Evolutionary conservation across 1,284 basidiomycete species (phyloP), one percentile per base, ranked within the genome.

Genomic region (Trametes pubescens): DNA sequence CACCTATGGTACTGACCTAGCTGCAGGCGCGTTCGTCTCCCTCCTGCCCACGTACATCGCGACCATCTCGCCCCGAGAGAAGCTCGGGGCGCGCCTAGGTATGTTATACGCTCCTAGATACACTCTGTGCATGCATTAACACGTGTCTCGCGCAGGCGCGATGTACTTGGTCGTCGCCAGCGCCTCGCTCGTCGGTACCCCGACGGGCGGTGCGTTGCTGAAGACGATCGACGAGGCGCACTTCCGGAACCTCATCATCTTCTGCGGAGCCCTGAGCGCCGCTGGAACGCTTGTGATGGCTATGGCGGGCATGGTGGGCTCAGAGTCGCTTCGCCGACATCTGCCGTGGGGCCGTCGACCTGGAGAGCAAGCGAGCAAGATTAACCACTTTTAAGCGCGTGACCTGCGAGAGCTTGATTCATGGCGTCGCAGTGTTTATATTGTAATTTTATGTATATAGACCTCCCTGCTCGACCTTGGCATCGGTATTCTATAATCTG

Each of bases 111-210:
- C 29, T 32, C 29, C 29, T 32, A n/a, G n/a, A n/a, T n/a, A n/a
- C n/a, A n/a, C n/a, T n/a, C n/a, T n/a, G n/a, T n/a, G n/a, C n/a
- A n/a, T n/a, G n/a, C n/a, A n/a, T n/a, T n/a, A n/a, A n/a, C n/a
- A 44, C 40, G 34, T 29, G n/a, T 8, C 48, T 24, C 26, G 85
- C 7, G 0, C 84, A 84, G 72, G 87, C 13, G 54, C 62, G 35
- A 48, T 62, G 14, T 68, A 60, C 37, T 58, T 67, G 35, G 61
- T 57, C 51, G 49, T 66, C 35, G 56, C 65, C 4, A 37, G 64
- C 37, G 62, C 64, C 7, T 65, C 64, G 2, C 67, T 68, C 32
- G 54, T 62, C 21, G 67, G 67, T 7, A 64, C 67, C 11, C 67
- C 67, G 18, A 76, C 75, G 0, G 77, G 72, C 10, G 77, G 77